phyloP scores from a whole-genome alignment of 306 rosid genomes.

The Cucumis hystrix region DNA sequence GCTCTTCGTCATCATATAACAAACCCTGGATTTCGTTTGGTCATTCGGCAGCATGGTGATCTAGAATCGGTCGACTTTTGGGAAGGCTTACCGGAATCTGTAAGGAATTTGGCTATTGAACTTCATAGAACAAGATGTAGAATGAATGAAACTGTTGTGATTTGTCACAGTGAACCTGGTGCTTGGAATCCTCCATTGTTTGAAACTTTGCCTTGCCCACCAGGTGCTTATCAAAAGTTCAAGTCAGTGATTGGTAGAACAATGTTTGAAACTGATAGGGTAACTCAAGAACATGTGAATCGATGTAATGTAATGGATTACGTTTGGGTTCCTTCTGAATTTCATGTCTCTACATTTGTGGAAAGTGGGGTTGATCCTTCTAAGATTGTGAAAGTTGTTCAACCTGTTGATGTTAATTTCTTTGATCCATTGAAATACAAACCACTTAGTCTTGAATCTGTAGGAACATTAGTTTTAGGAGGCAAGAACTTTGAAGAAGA shows the following conservation, averaged over 20 bases:
- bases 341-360: conserved; percentile 45
- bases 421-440: conserved; percentile 45
- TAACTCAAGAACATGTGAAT: conserved; percentile 38
- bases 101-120: conserved; percentile 34
- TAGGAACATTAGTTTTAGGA: conserved; percentile 35
- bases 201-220: conserved; percentile 68
- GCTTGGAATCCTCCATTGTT: conserved; percentile 83
- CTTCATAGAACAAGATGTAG: conserved; percentile 39
- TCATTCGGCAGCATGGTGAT: conserved; percentile 71
- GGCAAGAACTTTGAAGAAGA: background rate
- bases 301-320: conserved; percentile 58
- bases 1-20: conserved; percentile 32
- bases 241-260: conserved; percentile 72
- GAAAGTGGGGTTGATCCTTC: conserved; percentile 70
- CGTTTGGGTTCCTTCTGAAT: conserved; percentile 86
- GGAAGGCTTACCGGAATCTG: conserved; percentile 48
- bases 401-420: conserved; percentile 75
- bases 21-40: conserved; percentile 33
- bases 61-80: conserved; percentile 50
- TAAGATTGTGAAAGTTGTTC: conserved; percentile 70
- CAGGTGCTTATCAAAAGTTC: conserved; percentile 36
- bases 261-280: conserved; percentile 73
- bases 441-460: conserved; percentile 38
- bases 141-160: conserved; percentile 51
- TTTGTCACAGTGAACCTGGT: conserved; percentile 86